A percentile compares a stretch with the other conserved stretches of the same genome.
Evolutionary conservation across 345 rosid species (phyloP).

Genomic region (Boechera divaricarpa): DNA sequence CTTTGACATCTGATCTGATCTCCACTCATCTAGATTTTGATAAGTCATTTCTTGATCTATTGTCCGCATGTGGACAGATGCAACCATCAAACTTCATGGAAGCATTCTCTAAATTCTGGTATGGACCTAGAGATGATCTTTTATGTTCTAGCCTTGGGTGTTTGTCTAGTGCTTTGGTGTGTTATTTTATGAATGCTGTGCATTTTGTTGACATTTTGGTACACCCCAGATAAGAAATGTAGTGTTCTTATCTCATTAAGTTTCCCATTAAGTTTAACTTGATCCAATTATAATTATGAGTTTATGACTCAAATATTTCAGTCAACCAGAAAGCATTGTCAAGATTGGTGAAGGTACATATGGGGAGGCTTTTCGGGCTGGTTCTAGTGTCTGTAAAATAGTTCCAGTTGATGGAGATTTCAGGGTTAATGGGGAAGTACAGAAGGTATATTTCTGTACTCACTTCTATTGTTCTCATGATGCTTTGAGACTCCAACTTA

Average conservation of each 20-base stretch:
- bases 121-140: constrained; percentile 35
- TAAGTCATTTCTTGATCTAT: constrained; percentile 65
- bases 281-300: constrained; percentile 31
- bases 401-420: constrained; percentile 95
- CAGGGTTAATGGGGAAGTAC: constrained; percentile 87
- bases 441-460: constrained; percentile 63
- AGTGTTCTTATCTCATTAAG: constrained; percentile 12
- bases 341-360: constrained; percentile 98
- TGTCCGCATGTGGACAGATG: constrained; percentile 71
- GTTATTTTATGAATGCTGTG: constrained; percentile 7
- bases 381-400: constrained; percentile 85
- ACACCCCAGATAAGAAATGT: not conserved
- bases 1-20: constrained; percentile 61
- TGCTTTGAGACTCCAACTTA: constrained; percentile 21
- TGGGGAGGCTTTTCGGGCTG: constrained; percentile 93
- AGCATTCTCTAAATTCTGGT: constrained; percentile 82
- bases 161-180: constrained; percentile 17
- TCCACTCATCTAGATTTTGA: constrained; percentile 50
- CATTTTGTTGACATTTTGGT: constrained; percentile 25
- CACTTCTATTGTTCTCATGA: constrained; percentile 12
- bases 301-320: constrained; percentile 38
- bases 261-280: not conserved
- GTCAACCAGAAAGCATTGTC: constrained; percentile 68
- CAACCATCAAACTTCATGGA: constrained; percentile 66
- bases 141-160: constrained; percentile 22